Evolutionary conservation across 768 basidiomycete genomes (phyloP), one percentile per base, ranked within the genome.

Genomic region (Suillus alpinus): DNA sequence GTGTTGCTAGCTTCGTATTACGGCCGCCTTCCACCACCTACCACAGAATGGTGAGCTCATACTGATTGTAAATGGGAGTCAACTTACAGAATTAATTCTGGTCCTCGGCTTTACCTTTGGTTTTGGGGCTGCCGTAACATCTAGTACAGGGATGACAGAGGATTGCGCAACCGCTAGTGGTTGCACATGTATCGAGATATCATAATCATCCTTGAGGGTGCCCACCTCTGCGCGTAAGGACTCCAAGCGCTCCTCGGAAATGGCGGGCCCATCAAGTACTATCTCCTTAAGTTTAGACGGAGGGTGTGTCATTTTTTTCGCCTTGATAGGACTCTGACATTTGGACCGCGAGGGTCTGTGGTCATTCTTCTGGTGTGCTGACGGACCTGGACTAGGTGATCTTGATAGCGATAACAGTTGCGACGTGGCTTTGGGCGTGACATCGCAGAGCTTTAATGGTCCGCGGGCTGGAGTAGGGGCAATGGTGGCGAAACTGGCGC

Each of bases 401-500:
- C 26, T 46, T 16, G 56, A 47, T 12, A 50, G 57, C 10, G 60
- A 41, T 36, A 29, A 53, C 34, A 62, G 16, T 20, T 60, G 51
- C n/a, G 18, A 46, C 14, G 62, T 52, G 32, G 73, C 76, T 62
- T 69, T 74, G 66, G 81, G 80, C 29, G 78, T 77, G 9, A 81
- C 69, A 49, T 82, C 78, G 37, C 71, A 73, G 60, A 79, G 69
- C 23, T 78, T 76, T 51, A 80, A 68, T 56, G 71, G 71, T 64
- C 67, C 74, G 62, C 70, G 71, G 66, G 62, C 66, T 53, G 71
- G 59, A 8, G 16, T 55, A 44, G 61, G 63, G 31, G 71, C 58
- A 51, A 77, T 69, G 16, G 77, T 78, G 23, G 74, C 69, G 53
- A 79, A 66, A 44, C 78, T 75, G 61, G 79, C 75, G 55, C 74